Percentiles rank a stretch among this genome's conserved stretches.
These are phyloP conservation scores for Apiotrichum akiyoshidainum DNA, from an alignment of 1,284 basidiomycete species.

Conservation along the genomic window DNA sequence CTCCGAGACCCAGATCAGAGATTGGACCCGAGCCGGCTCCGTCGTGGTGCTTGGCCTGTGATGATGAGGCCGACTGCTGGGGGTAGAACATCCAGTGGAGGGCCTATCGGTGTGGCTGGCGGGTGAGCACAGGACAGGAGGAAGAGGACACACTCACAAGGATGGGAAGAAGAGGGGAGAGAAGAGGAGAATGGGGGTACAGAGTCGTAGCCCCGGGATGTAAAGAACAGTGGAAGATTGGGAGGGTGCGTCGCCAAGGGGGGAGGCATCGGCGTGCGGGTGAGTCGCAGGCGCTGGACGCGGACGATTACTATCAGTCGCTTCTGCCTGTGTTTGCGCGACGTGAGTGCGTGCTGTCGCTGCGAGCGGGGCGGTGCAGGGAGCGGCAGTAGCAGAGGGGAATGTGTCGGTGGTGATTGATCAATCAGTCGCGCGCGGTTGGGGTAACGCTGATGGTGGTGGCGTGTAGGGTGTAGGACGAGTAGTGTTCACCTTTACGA, in stretches of 20 bases:
- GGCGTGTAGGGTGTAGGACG: no score
- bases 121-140: not conserved
- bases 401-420: no score
- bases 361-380: not conserved
- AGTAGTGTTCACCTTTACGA: no score
- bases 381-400: not conserved
- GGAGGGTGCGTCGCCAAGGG: slow-evolving; percentile 17
- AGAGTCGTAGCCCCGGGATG: slow-evolving; percentile 12
- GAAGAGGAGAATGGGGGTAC: slow-evolving; percentile 6
- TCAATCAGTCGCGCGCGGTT: no score
- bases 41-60: slow-evolving; percentile 41
- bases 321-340: no score
- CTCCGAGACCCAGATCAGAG: slow-evolving; percentile 23
- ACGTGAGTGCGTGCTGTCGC: no score
- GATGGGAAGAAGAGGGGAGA: slow-evolving; percentile 2
- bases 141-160: not conserved
- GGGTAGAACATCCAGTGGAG: slow-evolving; percentile 38
- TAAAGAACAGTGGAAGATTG: slow-evolving; percentile 8
- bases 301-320: not conserved
- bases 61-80: slow-evolving; percentile 29
- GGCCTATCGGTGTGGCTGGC: slow-evolving; percentile 11
- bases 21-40: slow-evolving; percentile 20
- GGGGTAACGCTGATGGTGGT: no score
- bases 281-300: not conserved
- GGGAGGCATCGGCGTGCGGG: slow-evolving; percentile 25